Evolutionary conservation across 371 early-diverging fungal genomes (phyloP), one percentile per base, ranked within the genome.

Genomic region (Mucor plumbeus): DNA sequence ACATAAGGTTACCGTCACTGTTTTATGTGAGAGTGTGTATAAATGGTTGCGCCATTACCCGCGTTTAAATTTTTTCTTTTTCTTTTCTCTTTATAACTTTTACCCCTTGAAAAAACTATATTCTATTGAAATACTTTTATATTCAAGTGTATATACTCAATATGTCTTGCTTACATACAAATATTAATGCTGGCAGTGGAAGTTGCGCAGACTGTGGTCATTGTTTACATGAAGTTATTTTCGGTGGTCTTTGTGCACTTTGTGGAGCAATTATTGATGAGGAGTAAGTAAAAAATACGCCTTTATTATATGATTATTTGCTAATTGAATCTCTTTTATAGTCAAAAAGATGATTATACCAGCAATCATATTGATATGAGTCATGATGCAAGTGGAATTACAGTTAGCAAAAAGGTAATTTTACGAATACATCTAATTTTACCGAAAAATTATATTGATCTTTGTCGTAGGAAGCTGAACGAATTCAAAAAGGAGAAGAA

Each of bases 141-240:
- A 43, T 14, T n/a, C n/a, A 55, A 34, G 35, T 55, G 9, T 15
- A 55, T 14, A 6, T 55, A 55, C 15, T 38, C 53, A 54, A 44
- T 47, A 65, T 65, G 65, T 13, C 53, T 65, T 65, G 65, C 33
- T 48, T 39, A 40, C 65, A 65, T 39, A 14, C 11, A 8, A 31
- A 41, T 7, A 44, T 59, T 14, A 59, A 59, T 4, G 17, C 44
- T 36, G 65, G 31, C 6, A 26, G 26, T 7, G 48, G 19, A 48
- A 57, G 36, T 31, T 65, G 65, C 26, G 17, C 35, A 1, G 44
- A 44, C 17, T 65, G 65, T 31, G 59, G 67, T 55, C 39, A 14
- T 61, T 96, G 96, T 76, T 75, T 81, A 34, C 97, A 96, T 67
- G 88, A 87, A 60, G 87, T 93, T 0, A 90, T 88, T 55, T 91